Evolutionary conservation across 2,329 filamentous ascomycete species (phyloP).

Genomic region (Allantophomopsis cytisporea): DNA sequence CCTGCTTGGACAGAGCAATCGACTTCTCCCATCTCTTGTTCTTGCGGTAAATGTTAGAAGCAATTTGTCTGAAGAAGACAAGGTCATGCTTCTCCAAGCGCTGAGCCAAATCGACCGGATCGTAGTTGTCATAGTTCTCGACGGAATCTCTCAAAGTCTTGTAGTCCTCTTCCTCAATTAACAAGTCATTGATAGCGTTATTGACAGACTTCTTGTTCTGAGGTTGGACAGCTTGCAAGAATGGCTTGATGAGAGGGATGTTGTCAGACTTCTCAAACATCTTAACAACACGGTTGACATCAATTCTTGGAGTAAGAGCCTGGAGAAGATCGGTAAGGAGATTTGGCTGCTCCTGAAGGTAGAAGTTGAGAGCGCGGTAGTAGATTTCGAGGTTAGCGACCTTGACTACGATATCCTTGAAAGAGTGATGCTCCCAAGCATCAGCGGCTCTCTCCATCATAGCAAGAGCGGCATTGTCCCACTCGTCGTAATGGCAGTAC

Average conservation of each 20-base stretch:
- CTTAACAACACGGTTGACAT: slow-evolving; percentile 97
- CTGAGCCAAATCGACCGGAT: slow-evolving; percentile 81
- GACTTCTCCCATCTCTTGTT: slow-evolving; percentile 99
- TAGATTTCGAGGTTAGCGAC: slow-evolving; percentile 98
- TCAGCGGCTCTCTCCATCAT: slow-evolving; percentile 98
- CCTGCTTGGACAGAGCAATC: slow-evolving; percentile 93
- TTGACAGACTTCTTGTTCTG: slow-evolving; percentile 99
- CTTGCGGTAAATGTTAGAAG: slow-evolving; percentile 96
- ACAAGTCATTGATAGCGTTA: slow-evolving; percentile 90
- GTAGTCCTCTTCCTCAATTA: slow-evolving; percentile 98
- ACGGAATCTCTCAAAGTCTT: slow-evolving; percentile 97
- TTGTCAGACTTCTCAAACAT: slow-evolving; percentile 99
- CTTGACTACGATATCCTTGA: slow-evolving; percentile 98
- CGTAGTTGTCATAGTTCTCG: slow-evolving; percentile 98
- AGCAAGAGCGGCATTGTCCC: slow-evolving; percentile 88
- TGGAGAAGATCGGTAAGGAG: slow-evolving; percentile 93
- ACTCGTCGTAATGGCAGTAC: slow-evolving; percentile 97
- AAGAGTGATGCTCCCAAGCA: slow-evolving; percentile 98
- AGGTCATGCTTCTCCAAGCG: slow-evolving; percentile 95
- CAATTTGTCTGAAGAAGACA: slow-evolving; percentile 98
- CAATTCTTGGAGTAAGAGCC: slow-evolving; percentile 80
- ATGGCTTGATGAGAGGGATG: slow-evolving; percentile 95
- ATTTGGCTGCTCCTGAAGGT: slow-evolving; percentile 91
- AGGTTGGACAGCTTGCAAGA: slow-evolving; percentile 87
- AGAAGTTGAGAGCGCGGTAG: slow-evolving; percentile 94